Base-by-base conservation (phyloP, 2,329 filamentous ascomycete species). In the Sarocladium strictum region DNA sequence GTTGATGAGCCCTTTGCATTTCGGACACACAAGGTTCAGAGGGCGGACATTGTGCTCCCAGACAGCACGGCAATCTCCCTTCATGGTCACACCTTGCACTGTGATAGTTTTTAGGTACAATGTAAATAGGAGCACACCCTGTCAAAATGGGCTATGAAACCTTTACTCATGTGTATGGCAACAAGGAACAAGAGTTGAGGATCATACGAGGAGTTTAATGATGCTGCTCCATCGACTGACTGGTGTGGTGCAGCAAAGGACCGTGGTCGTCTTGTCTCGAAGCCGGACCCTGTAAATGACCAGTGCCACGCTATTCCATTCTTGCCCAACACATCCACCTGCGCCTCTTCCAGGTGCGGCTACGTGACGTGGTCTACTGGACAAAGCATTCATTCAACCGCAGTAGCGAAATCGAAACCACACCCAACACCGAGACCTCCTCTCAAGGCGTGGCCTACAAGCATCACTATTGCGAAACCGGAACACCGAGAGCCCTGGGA, bases 271-370 rank as follows among this genome's bases (percentile, higher is more conserved):
- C 19, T 11, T 47, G 23, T 47, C 43, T 23, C 10, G 17, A 43
- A 29, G 23, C 11, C 35, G 47, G 27, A 51, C 47, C 47, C 47
- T 51, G 47, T 15, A 35, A 27, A 11, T 27, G 43, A 23, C 43
- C 47, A 15, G 26, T 35, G 27, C 26, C n/a, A 29, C 47, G 47
- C 47, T 51, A 51, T 51, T 35, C 47, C 47, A 15, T 21, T 33
- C 29, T 23, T 17, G 29, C 29, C 27, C 17, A 35, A n/a, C 3
- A 19, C 47, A 35, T 21, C 47, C 47, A 51, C 47, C 47, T 29
- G 6, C 27, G n/a, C n/a, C 26, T 15, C 47, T 19, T 35, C n/a
- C 29, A 17, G 15, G 21, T 21, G 6, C 15, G 29, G 11, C 26
- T 21, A 5, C 21, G 47, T 51, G 47, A 51, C 47, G 47, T 35